Conservation (phyloP, 257 asterid species). For the Gentiana dahurica region DNA sequence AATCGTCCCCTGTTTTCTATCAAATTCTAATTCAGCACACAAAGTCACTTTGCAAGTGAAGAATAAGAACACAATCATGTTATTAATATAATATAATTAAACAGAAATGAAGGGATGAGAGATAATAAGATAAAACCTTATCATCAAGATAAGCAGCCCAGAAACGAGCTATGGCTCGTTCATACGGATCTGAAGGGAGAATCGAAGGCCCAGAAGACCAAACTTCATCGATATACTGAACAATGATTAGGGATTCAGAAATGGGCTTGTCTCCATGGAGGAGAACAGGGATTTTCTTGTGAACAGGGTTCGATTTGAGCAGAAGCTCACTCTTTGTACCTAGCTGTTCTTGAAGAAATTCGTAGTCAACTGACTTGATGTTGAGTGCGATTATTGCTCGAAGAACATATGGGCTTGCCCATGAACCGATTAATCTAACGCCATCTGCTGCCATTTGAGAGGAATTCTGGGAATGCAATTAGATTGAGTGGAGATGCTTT, state of each 20-base stretch:
- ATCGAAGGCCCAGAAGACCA: constrained; percentile 27
- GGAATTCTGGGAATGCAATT: not conserved
- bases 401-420: constrained; percentile 30
- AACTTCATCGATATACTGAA: constrained; percentile 29
- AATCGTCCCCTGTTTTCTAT: not conserved
- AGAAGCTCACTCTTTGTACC: constrained; percentile 27
- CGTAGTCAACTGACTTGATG: constrained; percentile 40
- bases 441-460: constrained; percentile 24
- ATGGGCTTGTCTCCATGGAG: constrained; percentile 28
- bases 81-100: too few relatives aligned
- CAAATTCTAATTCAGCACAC: not conserved
- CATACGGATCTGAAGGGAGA: constrained; percentile 34
- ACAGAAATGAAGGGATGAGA: too few relatives aligned
- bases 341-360: constrained; percentile 18
- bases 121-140: constrained; percentile 15
- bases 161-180: constrained; percentile 36
- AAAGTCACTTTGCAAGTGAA: too few relatives aligned
- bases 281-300: constrained; percentile 49
- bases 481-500: too few relatives aligned
- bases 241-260: constrained; percentile 43
- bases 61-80: too few relatives aligned
- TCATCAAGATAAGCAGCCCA: constrained; percentile 51
- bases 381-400: constrained; percentile 35
- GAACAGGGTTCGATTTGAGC: constrained; percentile 33
- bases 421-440: constrained; percentile 32